phyloP scores from a whole-genome alignment of 106 monocot species.

The Dioscorea zingiberensis region DNA sequence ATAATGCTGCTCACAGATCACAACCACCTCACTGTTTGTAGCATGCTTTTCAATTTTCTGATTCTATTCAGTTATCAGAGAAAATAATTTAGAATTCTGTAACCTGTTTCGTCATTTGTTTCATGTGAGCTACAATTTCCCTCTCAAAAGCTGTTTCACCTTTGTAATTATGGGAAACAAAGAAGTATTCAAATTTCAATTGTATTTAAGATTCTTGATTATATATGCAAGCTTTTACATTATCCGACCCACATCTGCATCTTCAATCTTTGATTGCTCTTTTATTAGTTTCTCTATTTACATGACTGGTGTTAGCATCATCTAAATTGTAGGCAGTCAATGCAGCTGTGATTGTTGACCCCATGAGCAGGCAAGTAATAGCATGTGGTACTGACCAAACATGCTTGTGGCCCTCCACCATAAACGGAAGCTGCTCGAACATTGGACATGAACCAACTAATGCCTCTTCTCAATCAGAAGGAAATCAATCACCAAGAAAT shows the following conservation, averaged over 20 bases:
- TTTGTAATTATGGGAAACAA: not conserved
- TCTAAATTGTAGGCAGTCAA: constrained; percentile 45
- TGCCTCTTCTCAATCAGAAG: not conserved
- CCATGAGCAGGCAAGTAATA: constrained; percentile 30
- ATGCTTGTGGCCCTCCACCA: not conserved
- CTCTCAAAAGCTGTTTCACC: not conserved
- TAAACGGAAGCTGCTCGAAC: constrained; percentile 5
- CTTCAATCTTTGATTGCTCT: not conserved
- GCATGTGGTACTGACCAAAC: constrained; percentile 53
- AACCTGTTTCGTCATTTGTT: no score
- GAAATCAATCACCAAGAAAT: constrained; percentile 3
- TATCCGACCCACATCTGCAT: not conserved
- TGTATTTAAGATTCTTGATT: not conserved
- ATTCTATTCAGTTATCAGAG: no score
- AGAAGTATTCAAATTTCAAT: not conserved
- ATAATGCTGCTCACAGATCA: no score
- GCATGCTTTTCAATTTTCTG: not conserved
- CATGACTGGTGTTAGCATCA: not conserved
- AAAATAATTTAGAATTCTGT: no score
- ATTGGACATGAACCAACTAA: not conserved
- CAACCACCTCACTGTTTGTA: no score
- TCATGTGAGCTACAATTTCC: no score
- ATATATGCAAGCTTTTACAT: not conserved
- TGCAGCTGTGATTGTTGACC: constrained; percentile 43
- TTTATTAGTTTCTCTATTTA: not conserved